Evolutionary conservation across 2,329 filamentous ascomycete genomes (phyloP), one percentile per base, ranked within the genome.

Genomic region (Phoma herbarum): DNA sequence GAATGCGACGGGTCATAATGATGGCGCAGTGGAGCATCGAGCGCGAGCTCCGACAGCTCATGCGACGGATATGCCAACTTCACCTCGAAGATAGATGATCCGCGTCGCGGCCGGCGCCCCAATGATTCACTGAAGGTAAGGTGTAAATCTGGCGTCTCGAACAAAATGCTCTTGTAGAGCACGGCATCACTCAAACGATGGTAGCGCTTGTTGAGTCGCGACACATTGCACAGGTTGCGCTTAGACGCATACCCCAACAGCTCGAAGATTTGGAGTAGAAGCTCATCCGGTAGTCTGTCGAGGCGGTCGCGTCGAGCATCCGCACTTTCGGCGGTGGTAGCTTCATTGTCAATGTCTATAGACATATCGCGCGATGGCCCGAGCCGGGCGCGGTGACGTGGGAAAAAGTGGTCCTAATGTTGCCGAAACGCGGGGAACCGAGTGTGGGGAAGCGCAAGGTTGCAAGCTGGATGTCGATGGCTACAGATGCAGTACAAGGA

Each of bases 121-220:
- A 74, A 57, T 4, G 72, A 74, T 43, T 74, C 72, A 59, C 70
- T 73, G 66, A 74, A 74, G 9, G 68, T 73, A 22, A 74, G 70
- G 52, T 74, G 72, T 2, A 73, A 52, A 28, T 74, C 71, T 25
- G 72, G 72, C 5, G 66, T 71, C 11, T 72, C 64, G 63, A 74
- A 74, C 6, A 72, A 54, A 16, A 74, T 70, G 46, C 69, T 71
- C 37, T 73, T 72, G 61, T 74, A 74, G 4, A 74, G 58, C 2
- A 73, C 63, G 3, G 70, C 70, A 42, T 74, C 72, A 62, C 69
- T 71, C 23, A 74, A 64, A 41, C 65, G 65, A 48, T 73, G 71
- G 59, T 66, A 73, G 53, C 61, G 68, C 51, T 68, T 69, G 63
- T 72, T 73, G 46, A 73, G 55, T 35, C 67, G 64, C 31, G 68